Percentiles rank a stretch among this genome's conserved stretches.
Conservation (phyloP, 257 asterid genomes). For the Petunia secreta region DNA sequence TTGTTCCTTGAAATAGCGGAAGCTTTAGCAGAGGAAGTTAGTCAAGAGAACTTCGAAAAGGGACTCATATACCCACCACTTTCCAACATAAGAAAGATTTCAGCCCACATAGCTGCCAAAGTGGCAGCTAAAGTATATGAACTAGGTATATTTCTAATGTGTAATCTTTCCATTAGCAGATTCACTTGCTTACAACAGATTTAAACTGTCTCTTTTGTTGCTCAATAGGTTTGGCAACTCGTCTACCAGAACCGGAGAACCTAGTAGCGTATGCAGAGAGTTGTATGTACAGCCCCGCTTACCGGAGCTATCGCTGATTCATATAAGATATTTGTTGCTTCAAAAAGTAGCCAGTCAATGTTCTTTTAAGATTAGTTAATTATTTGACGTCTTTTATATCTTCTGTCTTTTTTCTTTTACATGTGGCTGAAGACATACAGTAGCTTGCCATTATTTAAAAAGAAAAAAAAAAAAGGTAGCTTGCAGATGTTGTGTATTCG, state of each 20-base stretch:
- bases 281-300: slow-evolving; percentile 93
- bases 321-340: background rate
- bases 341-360: background rate
- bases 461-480: slow-evolving; percentile 17
- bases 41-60: slow-evolving; percentile 69
- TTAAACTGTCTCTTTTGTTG: slow-evolving; percentile 3
- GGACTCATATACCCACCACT: slow-evolving; percentile 90
- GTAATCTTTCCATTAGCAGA: background rate
- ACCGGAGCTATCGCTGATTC: slow-evolving; percentile 71
- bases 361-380: slow-evolving; percentile 18
- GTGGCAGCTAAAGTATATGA: slow-evolving; percentile 94
- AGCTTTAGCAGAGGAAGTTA: slow-evolving; percentile 80
- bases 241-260: slow-evolving; percentile 73
- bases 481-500: slow-evolving; percentile 3
- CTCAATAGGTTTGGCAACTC: slow-evolving; percentile 78
- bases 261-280: slow-evolving; percentile 76
- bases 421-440: background rate
- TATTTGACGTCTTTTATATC: background rate
- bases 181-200: background rate
- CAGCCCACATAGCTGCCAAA: slow-evolving; percentile 84
- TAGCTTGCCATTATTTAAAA: too few species aligned
- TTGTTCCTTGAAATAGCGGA: slow-evolving; percentile 68
- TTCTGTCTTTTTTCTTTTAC: background rate
- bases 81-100: slow-evolving; percentile 77
- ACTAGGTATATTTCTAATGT: slow-evolving; percentile 52